A percentile compares a stretch with the other conserved stretches of the same genome.
These are phyloP conservation scores for Chlamydomonas schloesseri DNA, from an alignment of 139 green algal genomes.

Conservation along the genomic window DNA sequence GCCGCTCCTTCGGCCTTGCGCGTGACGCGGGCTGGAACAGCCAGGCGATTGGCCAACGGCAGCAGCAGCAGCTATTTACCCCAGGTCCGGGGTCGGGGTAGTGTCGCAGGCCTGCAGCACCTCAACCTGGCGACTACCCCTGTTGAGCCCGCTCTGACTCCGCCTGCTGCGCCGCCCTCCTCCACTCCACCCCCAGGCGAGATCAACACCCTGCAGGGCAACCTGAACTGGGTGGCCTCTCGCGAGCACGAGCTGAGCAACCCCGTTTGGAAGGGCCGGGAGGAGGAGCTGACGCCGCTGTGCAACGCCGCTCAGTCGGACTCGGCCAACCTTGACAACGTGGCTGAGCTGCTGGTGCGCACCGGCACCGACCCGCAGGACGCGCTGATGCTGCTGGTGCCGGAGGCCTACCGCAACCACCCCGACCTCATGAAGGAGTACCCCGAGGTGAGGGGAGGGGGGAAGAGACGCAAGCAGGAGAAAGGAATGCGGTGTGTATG, in stretches of 20 bases:
- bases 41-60: no score
- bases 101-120: no score
- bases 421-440: conserved; percentile 88
- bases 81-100: no score
- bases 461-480: neutral
- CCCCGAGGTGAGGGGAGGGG: conserved; percentile 62
- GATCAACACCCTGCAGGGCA: conserved; percentile 99
- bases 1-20: no score
- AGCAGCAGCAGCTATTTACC: no score
- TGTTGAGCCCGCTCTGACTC: no score
- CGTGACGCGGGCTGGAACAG: no score
- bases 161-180: neutral
- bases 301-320: conserved; percentile 88
- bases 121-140: no score
- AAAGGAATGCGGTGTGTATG: no score
- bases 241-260: conserved; percentile 89
- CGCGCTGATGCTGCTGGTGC: conserved; percentile 97
- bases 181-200: conserved; percentile 86
- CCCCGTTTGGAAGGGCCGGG: conserved; percentile 91
- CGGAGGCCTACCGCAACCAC: conserved; percentile 82
- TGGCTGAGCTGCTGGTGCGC: conserved; percentile 94
- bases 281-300: conserved; percentile 92
- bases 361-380: conserved; percentile 82
- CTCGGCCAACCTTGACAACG: conserved; percentile 96
- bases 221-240: conserved; percentile 99